Percentiles rank a stretch among this genome's conserved stretches.
Evolutionary conservation across 2,329 filamentous ascomycete species (phyloP).

Genomic region (Penicillium occitanis): DNA sequence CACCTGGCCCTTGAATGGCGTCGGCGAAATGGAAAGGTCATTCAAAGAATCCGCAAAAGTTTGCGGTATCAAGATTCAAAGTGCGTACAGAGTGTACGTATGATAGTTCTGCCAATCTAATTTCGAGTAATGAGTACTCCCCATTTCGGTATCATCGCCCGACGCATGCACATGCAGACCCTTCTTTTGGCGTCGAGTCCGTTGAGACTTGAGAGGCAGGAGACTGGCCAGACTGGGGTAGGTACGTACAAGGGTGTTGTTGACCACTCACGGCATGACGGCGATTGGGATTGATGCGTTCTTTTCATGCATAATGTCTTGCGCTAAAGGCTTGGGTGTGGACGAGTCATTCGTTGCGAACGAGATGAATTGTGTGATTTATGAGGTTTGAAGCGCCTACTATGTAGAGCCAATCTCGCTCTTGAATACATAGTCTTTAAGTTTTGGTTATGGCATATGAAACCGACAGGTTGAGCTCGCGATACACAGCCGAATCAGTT

Average conservation of each 20-base stretch:
- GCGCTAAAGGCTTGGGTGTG: not conserved
- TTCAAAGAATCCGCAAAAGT: not conserved
- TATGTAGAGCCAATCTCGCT: not conserved
- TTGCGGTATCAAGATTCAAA: not conserved
- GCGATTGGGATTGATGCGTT: not conserved
- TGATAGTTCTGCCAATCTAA: too few species aligned
- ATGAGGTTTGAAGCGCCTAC: not conserved
- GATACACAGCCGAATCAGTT: not conserved
- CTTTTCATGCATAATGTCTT: not conserved
- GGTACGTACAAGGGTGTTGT: not conserved
- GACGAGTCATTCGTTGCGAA: not conserved
- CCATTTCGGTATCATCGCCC: not conserved
- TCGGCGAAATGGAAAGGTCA: not conserved
- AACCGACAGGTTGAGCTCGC: not conserved
- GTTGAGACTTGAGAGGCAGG: not conserved
- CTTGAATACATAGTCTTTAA: not conserved
- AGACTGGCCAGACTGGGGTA: not conserved
- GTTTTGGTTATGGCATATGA: not conserved
- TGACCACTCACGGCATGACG: not conserved
- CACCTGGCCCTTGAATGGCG: not conserved
- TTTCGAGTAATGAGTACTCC: not conserved
- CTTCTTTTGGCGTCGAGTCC: not conserved
- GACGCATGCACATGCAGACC: not conserved
- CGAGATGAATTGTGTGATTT: not conserved
- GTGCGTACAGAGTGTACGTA: too few species aligned